Evolutionary conservation across 163 green algal species (phyloP), one percentile per base, ranked within the genome.

Genomic region (Prototheca stagnorum): DNA sequence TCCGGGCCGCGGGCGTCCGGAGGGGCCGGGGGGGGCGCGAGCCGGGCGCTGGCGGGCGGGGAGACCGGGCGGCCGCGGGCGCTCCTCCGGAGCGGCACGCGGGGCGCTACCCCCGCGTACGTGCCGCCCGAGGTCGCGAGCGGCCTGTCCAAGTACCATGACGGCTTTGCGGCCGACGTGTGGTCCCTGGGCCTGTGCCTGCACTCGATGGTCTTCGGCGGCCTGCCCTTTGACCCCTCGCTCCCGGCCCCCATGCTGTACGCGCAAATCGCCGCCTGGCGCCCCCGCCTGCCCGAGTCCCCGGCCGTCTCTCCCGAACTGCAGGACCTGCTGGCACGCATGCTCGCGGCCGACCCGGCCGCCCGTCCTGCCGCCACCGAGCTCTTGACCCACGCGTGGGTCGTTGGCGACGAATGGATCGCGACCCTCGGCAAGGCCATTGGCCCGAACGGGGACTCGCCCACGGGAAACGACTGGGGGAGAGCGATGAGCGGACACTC

Each of bases 41-140:
- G n/a, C n/a, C n/a, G n/a, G n/a, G n/a, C n/a, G n/a, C n/a, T n/a
- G n/a, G n/a, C n/a, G n/a, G n/a, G n/a, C n/a, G n/a, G n/a, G n/a
- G n/a, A n/a, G n/a, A n/a, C n/a, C n/a, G n/a, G n/a, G n/a, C n/a
- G n/a, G n/a, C n/a, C n/a, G n/a, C n/a, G n/a, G n/a, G n/a, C n/a
- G n/a, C n/a, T n/a, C n/a, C n/a, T n/a, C n/a, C n/a, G n/a, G n/a
- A n/a, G n/a, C n/a, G 54, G 54, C 19, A 78, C 69, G 17, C 44
- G 67, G 11, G 79, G 79, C 44, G n/a, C n/a, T n/a, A 89, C 79
- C 11, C 79, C 79, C 7, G 77, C 73, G 14, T 89, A 83, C 58
- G 62, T 86, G 54, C 41, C 65, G 16, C 69, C 73, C 25, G 64
- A 80, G 59, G 49, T 80, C 31, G 73, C 61, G 42, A 47, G 40